Evolutionary conservation across 441 rosid genomes (phyloP).

Genomic region (California macrophylla): DNA sequence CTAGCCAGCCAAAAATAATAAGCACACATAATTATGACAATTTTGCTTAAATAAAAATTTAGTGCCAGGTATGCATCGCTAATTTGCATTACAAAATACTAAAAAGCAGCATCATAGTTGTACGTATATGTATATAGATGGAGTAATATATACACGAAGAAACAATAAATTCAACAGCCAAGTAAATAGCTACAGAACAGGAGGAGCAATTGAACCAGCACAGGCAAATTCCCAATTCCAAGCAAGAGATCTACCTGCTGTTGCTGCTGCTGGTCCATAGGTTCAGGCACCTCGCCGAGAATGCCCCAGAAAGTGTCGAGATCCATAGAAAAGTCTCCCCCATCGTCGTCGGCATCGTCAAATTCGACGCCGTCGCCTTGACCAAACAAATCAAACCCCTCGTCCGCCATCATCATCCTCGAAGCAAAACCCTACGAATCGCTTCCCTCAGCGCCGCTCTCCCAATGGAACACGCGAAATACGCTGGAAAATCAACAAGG

Average conservation of each 20-base stretch:
- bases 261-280: slow-evolving; percentile 25
- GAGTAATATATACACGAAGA: background rate
- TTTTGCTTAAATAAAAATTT: background rate
- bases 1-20: background rate
- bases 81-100: background rate
- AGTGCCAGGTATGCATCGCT: background rate
- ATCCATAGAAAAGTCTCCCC: slow-evolving; percentile 41
- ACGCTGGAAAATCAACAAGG: background rate
- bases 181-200: background rate
- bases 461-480: background rate
- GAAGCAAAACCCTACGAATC: slow-evolving; percentile 15
- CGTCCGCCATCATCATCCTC: slow-evolving; percentile 33
- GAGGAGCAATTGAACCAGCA: background rate
- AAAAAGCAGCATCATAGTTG: background rate
- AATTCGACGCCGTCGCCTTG: background rate
- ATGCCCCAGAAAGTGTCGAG: slow-evolving; percentile 31
- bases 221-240: background rate
- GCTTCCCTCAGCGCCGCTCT: background rate
- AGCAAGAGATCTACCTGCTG: slow-evolving; percentile 23
- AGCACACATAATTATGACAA: background rate
- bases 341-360: slow-evolving; percentile 21
- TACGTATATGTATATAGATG: background rate
- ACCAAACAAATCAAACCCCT: slow-evolving; percentile 16
- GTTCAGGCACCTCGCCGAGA: slow-evolving; percentile 34
- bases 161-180: background rate